These are phyloP conservation scores for Cephaloascus albidus DNA, from an alignment of 805 yeast species.

Conservation along the genomic window DNA sequence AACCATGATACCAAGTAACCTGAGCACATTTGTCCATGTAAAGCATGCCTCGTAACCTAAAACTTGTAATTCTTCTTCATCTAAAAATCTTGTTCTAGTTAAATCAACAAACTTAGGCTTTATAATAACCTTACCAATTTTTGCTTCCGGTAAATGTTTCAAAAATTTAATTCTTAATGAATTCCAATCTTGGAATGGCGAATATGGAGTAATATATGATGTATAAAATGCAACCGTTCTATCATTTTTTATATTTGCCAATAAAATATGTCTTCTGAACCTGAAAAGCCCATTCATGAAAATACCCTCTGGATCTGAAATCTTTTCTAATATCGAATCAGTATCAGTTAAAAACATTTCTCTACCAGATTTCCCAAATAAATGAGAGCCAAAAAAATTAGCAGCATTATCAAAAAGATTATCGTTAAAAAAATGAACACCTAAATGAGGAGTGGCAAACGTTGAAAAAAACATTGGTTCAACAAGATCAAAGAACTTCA, in stretches of 20 bases:
- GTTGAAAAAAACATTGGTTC: constrained; percentile 28
- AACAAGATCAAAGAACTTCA: constrained; percentile 24
- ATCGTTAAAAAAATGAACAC: constrained; percentile 24
- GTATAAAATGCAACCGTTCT: constrained; percentile 86
- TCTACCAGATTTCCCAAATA: constrained; percentile 27
- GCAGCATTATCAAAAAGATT: constrained; percentile 21
- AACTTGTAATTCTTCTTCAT: constrained; percentile 6
- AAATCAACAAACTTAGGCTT: constrained; percentile 48
- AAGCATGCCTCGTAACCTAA: constrained; percentile 2
- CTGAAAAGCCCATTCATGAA: constrained; percentile 45
- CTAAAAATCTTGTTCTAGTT: constrained; percentile 13
- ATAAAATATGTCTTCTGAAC: constrained; percentile 48
- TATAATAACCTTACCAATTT: constrained; percentile 24
- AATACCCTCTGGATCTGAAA: constrained; percentile 42
- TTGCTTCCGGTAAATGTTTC: constrained; percentile 30
- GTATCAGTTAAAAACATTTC: constrained; percentile 27
- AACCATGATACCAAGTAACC: constrained; percentile 12
- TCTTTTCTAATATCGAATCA: constrained; percentile 33
- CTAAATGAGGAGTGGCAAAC: constrained; percentile 36
- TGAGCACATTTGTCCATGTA: constrained; percentile 4
- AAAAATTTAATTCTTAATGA: constrained; percentile 37
- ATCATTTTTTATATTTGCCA: constrained; percentile 77
- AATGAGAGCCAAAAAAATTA: constrained; percentile 20
- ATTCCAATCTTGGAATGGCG: constrained; percentile 62
- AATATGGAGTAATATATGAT: constrained; percentile 59